Percentiles rank a stretch among this genome's conserved stretches.
Evolutionary conservation across 116 monocot species (phyloP).

Genomic region (Dioscorea cayenensis): DNA sequence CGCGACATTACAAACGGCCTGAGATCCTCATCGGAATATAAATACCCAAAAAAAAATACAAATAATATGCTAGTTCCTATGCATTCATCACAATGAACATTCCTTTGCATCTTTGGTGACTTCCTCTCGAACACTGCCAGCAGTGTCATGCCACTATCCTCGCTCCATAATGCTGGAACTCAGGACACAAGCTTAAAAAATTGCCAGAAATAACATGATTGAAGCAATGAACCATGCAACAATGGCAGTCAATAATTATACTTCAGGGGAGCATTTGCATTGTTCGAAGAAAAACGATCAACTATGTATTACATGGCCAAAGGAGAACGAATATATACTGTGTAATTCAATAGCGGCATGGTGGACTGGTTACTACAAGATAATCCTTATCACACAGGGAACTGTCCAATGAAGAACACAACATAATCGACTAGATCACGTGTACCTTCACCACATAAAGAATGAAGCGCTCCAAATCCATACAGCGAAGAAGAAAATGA

Average conservation of each 20-base stretch:
- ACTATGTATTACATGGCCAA: background rate
- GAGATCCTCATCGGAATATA: background rate
- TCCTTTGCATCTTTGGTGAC: no score
- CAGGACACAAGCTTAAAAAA: background rate
- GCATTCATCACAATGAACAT: background rate
- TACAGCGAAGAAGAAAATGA: constrained; percentile 92
- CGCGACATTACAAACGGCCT: background rate
- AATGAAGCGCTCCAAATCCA: constrained; percentile 93
- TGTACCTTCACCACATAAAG: constrained; percentile 90
- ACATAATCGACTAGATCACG: background rate
- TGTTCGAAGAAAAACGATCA: background rate
- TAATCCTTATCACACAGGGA: background rate
- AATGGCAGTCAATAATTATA: background rate
- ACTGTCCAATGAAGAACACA: constrained; percentile 3
- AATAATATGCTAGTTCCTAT: background rate
- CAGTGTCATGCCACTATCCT: background rate
- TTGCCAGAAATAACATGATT: background rate
- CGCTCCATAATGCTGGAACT: background rate
- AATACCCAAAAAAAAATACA: background rate
- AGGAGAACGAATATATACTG: background rate
- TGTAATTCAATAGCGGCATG: background rate
- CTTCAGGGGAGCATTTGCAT: background rate
- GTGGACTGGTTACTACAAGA: background rate
- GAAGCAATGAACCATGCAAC: background rate
- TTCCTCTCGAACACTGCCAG: no score